These are phyloP conservation scores for Jacaranda copaia DNA, from an alignment of 257 asterid species.

Conservation along the genomic window DNA sequence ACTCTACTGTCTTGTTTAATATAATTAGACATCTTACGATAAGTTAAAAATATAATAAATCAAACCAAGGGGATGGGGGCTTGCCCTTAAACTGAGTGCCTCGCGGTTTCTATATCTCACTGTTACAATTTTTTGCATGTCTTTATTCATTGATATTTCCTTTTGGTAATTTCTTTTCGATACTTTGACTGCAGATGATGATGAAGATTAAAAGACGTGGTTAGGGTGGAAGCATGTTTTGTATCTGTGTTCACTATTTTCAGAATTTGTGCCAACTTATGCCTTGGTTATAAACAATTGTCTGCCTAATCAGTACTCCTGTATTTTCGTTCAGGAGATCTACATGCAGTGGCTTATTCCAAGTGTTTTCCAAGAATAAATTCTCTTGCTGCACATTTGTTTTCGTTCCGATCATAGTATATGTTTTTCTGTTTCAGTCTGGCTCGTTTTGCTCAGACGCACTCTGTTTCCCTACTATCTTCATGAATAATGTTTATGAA, in stretches of 20 bases:
- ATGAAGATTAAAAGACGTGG: conserved; percentile 56
- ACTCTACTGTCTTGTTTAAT: no score
- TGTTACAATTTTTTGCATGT: not conserved
- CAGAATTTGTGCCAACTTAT: conserved; percentile 31
- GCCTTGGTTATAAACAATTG: conserved; percentile 36
- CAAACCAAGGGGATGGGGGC: not conserved
- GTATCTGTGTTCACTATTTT: conserved; percentile 1
- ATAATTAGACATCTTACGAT: no score
- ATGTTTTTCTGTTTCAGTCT: not conserved
- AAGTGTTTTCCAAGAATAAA: conserved; percentile 39
- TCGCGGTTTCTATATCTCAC: not conserved
- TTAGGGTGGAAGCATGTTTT: conserved; percentile 25
- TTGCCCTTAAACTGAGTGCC: not conserved
- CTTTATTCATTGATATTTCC: conserved; percentile 17
- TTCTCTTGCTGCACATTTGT: conserved; percentile 17
- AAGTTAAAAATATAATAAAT: not conserved
- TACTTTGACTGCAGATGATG: conserved; percentile 63
- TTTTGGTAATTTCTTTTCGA: not conserved
- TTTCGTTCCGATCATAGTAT: conserved; percentile 2
- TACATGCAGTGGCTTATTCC: conserved; percentile 38
- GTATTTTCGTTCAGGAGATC: conserved; percentile 27
- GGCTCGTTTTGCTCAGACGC: not conserved
- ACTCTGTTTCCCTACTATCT: not conserved
- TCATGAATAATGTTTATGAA: not conserved
- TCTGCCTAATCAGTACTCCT: conserved; percentile 36